A percentile compares a stretch with the other conserved stretches of the same genome.
phyloP scores from a whole-genome alignment of 2,329 filamentous ascomycete genomes.

The Xylariaceae sp. region DNA sequence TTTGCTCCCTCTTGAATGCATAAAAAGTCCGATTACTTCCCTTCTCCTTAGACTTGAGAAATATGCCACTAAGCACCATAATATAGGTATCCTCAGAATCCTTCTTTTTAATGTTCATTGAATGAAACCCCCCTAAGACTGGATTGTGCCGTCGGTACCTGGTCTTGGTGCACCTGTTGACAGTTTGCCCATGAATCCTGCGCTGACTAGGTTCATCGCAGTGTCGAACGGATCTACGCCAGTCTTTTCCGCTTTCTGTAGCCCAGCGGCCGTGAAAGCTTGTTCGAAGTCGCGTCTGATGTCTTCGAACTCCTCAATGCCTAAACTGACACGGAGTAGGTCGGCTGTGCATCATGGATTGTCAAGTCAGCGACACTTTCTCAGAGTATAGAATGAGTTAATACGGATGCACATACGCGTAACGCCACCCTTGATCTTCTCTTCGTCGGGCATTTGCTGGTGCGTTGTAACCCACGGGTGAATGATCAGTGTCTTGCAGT shows the following conservation, averaged over 20 bases:
- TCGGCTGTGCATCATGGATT: conserved; percentile 43
- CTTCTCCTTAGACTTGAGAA: no score
- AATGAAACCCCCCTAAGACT: conserved; percentile 13
- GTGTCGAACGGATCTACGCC: conserved; percentile 33
- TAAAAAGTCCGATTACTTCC: no score
- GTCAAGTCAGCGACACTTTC: conserved; percentile 5
- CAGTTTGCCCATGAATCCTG: conserved; percentile 38
- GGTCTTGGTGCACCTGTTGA: conserved; percentile 35
- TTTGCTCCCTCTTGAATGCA: no score
- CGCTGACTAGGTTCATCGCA: conserved; percentile 33
- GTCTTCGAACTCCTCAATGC: conserved; percentile 73
- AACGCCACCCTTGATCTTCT: conserved; percentile 66
- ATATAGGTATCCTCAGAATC: not conserved
- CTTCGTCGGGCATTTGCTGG: conserved; percentile 68
- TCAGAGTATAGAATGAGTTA: not conserved
- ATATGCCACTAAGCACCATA: not conserved
- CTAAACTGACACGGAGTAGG: conserved; percentile 69
- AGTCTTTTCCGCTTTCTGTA: conserved; percentile 31
- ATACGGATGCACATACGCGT: conserved; percentile 44
- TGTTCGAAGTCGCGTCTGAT: conserved; percentile 74
- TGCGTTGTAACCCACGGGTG: conserved; percentile 76
- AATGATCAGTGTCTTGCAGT: conserved; percentile 72
- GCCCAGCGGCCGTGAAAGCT: conserved; percentile 54
- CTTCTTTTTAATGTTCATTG: not conserved
- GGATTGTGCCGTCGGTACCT: conserved; percentile 36